Evolutionary conservation across 352 stramenopile species (phyloP).

Genomic region (Pythium plurisporium): DNA sequence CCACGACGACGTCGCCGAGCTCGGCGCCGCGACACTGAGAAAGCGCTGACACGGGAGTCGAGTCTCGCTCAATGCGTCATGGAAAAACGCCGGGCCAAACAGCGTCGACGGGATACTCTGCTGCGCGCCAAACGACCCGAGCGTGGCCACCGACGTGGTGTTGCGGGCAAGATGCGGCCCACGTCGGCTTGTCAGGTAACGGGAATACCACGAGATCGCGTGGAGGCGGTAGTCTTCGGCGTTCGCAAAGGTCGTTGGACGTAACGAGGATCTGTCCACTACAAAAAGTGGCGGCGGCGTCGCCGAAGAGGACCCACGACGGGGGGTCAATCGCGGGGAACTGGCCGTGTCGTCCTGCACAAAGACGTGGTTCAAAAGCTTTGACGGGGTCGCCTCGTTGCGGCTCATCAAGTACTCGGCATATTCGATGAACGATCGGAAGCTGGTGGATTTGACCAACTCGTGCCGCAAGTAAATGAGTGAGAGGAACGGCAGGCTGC

Average conservation of each 20-base stretch:
- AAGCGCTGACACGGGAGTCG: constrained; percentile 51
- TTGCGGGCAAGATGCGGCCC: background rate
- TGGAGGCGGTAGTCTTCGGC: constrained; percentile 11
- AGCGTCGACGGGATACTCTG: constrained; percentile 17
- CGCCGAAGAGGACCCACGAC: background rate
- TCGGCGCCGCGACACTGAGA: constrained; percentile 54
- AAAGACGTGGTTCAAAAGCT: constrained; percentile 55
- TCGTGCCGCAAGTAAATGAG: constrained; percentile 31
- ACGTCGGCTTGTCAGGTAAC: constrained; percentile 9
- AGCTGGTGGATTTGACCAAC: constrained; percentile 26
- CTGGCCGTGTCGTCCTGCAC: constrained; percentile 17
- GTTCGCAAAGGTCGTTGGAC: constrained; percentile 2
- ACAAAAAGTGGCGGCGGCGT: background rate
- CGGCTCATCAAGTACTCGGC: constrained; percentile 48
- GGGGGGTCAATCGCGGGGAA: background rate
- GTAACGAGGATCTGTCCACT: constrained; percentile 1
- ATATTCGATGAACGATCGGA: constrained; percentile 68
- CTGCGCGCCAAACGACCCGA: background rate
- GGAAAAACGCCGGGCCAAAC: constrained; percentile 43
- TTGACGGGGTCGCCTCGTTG: constrained; percentile 29
- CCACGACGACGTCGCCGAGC: constrained; percentile 54
- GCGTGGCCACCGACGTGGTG: background rate
- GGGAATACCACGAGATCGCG: constrained; percentile 13
- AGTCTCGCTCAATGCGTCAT: constrained; percentile 38
- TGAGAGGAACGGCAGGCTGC: constrained; percentile 12